Base-by-base conservation (phyloP, 768 basidiomycete species). In the Pisolithus albus region DNA sequence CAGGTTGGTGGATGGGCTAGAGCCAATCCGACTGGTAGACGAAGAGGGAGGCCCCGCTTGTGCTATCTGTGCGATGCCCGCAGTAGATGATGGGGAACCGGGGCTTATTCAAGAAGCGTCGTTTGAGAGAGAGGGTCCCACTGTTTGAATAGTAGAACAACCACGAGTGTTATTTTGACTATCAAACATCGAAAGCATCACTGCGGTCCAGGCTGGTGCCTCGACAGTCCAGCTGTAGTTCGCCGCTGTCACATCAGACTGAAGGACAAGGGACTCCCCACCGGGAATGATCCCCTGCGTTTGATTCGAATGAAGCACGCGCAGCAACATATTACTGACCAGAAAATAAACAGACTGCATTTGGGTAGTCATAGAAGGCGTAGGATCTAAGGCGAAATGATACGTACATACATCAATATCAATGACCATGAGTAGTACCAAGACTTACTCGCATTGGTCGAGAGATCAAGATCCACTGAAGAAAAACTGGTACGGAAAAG, bases 281-380 rank as follows among this genome's bases (percentile, higher is more conserved):
- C 75, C 76, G 28, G 86, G 86, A 50, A 90, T 79, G 28, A 82
- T 64, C 23, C 76, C 84, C 79, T 86, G 15, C 38, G 8, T 39
- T 46, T 34, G 37, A 49, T 53, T 39, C 55, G 34, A 34, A 36
- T 2, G 15, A 49, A 46, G 6, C 40, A n/a, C 34, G 46, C 5
- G 13, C 38, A n/a, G 19, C 43, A 24, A 18, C 37, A 13, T 49
- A 15, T 36, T 43, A 64, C 75, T 58, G 54, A 82, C 84, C 48
- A 70, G 63, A 26, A 84, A 75, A 5, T 75, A 77, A 24, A 83
- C 69, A 1, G 84, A 65, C 50, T 4, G 82, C 83, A 7, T 51
- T 59, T 15, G 49, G 26, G 55, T 77, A 84, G 0, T 58, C 67
- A 51, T 66, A 74, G 54, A 84, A 76, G 5, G 56, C 45, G 57